These are phyloP conservation scores for Samsoniella hepiali DNA, from an alignment of 2,329 filamentous ascomycete genomes.

Conservation along the genomic window DNA sequence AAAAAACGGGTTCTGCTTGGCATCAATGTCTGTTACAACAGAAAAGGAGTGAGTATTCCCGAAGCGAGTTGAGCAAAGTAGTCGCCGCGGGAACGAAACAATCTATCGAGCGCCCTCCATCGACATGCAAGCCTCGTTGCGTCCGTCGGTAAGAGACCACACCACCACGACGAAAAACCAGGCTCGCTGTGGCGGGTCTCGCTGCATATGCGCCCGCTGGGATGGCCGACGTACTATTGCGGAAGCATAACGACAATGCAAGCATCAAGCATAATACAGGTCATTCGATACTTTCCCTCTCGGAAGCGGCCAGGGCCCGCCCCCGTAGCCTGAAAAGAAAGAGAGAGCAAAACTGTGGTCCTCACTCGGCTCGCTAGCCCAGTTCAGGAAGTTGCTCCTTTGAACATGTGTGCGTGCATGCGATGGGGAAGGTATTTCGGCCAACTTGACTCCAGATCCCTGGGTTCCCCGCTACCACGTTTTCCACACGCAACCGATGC, in stretches of 20 bases:
- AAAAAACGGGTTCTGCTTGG: too few relatives aligned
- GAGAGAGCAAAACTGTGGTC: neutral
- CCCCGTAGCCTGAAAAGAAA: neutral
- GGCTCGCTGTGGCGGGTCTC: slow-evolving; percentile 4
- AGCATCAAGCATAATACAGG: neutral
- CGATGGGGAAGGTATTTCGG: neutral
- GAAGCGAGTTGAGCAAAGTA: neutral
- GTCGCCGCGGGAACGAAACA: neutral
- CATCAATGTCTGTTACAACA: neutral
- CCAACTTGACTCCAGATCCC: neutral
- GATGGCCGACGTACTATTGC: neutral
- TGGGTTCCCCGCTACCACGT: neutral
- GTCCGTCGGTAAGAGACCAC: neutral
- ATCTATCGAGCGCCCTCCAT: neutral
- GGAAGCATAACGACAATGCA: neutral
- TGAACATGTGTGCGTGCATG: neutral
- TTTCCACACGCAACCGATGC: neutral
- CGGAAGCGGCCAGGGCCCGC: neutral
- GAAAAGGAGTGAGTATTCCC: neutral
- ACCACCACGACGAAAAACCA: neutral
- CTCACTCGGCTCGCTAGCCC: neutral
- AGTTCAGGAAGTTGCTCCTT: neutral
- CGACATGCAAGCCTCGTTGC: neutral
- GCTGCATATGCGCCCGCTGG: neutral
- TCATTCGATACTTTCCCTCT: slow-evolving; percentile 1